A percentile compares a stretch with the other conserved stretches of the same genome.
Evolutionary conservation across 805 yeast species (phyloP).

Genomic region (Myxozyma nipponensis): DNA sequence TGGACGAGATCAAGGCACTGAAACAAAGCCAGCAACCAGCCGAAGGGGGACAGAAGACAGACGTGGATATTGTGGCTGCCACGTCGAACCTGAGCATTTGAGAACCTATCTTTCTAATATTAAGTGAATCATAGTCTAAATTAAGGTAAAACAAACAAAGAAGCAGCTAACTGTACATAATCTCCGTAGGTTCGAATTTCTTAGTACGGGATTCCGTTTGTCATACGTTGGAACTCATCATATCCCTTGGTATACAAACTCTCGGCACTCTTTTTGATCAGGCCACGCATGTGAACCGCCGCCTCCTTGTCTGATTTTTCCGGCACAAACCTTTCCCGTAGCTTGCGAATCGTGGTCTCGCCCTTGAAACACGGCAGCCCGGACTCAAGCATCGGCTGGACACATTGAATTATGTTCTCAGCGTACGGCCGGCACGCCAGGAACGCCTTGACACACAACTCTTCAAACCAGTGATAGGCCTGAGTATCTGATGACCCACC

Average conservation of each 20-base stretch:
- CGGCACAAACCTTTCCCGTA: constrained; percentile 76
- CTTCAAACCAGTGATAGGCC: constrained; percentile 91
- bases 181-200: background rate
- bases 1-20: constrained; percentile 33
- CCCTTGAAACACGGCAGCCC: constrained; percentile 96
- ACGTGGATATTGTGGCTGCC: background rate
- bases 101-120: background rate
- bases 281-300: constrained; percentile 65
- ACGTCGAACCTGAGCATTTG: constrained; percentile 1
- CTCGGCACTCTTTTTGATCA: constrained; percentile 78
- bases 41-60: background rate
- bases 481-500: constrained; percentile 87
- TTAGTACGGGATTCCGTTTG: constrained; percentile 82
- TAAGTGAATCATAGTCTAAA: constrained; percentile 1
- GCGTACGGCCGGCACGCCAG: constrained; percentile 83
- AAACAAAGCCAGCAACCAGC: constrained; percentile 9
- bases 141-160: background rate
- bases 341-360: constrained; percentile 67
- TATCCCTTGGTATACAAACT: constrained; percentile 89
- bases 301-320: constrained; percentile 81
- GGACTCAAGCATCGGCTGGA: constrained; percentile 87
- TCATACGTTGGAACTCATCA: constrained; percentile 93
- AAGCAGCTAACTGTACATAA: background rate
- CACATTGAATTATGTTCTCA: constrained; percentile 79
- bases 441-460: constrained; percentile 87